These are phyloP conservation scores for Boletus patriciae DNA, from an alignment of 768 basidiomycete species.

Conservation along the genomic window DNA sequence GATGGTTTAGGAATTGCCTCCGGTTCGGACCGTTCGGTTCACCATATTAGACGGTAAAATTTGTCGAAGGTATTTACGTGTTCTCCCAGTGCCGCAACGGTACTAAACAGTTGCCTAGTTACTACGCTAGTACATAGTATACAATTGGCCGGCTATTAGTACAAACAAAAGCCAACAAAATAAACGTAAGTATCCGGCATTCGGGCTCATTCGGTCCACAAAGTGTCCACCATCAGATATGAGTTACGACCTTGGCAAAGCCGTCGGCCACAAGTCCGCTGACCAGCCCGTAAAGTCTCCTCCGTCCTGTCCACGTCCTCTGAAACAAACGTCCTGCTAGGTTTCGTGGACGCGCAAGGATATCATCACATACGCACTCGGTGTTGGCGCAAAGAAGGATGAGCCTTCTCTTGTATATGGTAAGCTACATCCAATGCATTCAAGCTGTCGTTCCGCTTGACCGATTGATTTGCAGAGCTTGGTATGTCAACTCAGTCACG, in stretches of 20 bases:
- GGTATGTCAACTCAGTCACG: slow-evolving; percentile 33
- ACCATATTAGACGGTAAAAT: too few species aligned
- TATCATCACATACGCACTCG: slow-evolving; percentile 73
- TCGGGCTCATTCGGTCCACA: too few species aligned
- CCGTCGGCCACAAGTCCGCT: slow-evolving; percentile 57
- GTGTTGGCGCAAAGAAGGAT: slow-evolving; percentile 77
- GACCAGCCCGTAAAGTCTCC: slow-evolving; percentile 51
- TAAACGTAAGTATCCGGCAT: too few species aligned
- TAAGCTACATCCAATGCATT: slow-evolving; percentile 28
- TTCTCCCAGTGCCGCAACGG: too few species aligned
- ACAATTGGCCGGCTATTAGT: too few species aligned
- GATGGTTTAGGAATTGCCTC: too few species aligned
- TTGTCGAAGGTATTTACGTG: too few species aligned
- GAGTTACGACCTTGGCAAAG: slow-evolving; percentile 61
- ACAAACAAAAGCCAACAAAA: too few species aligned
- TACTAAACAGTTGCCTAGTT: too few species aligned
- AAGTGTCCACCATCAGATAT: slow-evolving; percentile 29
- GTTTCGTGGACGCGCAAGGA: slow-evolving; percentile 86
- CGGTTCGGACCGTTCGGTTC: too few species aligned
- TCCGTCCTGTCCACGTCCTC: background rate
- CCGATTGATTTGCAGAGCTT: slow-evolving; percentile 42
- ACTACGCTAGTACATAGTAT: too few species aligned
- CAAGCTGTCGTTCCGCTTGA: background rate
- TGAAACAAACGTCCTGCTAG: slow-evolving; percentile 34
- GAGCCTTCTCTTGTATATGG: slow-evolving; percentile 75